Conservation (phyloP, 2,329 filamentous ascomycete species). For the Fusarium nematophilum region DNA sequence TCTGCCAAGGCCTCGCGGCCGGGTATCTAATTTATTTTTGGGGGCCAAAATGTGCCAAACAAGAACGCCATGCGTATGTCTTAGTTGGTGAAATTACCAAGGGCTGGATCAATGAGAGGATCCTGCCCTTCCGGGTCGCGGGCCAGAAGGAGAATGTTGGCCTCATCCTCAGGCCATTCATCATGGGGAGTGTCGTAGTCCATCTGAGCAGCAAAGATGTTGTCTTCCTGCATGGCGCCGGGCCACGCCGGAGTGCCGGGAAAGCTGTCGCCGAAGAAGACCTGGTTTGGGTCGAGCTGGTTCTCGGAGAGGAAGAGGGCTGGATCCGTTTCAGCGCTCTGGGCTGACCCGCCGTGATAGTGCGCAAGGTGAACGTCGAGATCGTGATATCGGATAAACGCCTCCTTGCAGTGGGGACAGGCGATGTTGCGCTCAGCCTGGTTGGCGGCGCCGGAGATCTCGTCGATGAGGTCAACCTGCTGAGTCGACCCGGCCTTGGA, state of each 20-base stretch:
- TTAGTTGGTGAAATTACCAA: constrained; percentile 29
- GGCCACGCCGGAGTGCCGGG: constrained; percentile 38
- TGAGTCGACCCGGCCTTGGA: constrained; percentile 33
- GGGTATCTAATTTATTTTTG: constrained; percentile 41
- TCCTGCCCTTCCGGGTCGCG: constrained; percentile 42
- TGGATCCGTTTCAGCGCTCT: constrained; percentile 25
- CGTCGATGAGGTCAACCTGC: constrained; percentile 52
- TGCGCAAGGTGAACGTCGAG: constrained; percentile 58
- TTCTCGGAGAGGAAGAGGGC: constrained; percentile 38
- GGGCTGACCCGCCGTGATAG: constrained; percentile 36
- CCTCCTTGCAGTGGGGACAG: constrained; percentile 59
- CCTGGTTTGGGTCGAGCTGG: constrained; percentile 32
- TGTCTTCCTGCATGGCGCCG: constrained; percentile 42
- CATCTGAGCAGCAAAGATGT: constrained; percentile 51
- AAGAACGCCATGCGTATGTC: constrained; percentile 14
- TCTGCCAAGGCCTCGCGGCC: constrained; percentile 31
- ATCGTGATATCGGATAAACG: constrained; percentile 63
- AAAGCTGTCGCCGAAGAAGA: constrained; percentile 36
- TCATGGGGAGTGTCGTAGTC: constrained; percentile 48
- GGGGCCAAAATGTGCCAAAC: neutral
- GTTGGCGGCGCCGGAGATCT: constrained; percentile 55
- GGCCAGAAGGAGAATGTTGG: constrained; percentile 55
- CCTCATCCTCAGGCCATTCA: constrained; percentile 58
- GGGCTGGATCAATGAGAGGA: constrained; percentile 48
- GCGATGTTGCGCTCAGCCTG: constrained; percentile 56